A percentile compares a stretch with the other conserved stretches of the same genome.
phyloP scores from a whole-genome alignment of 2,329 filamentous ascomycete species.

The Fusarium penzigii region DNA sequence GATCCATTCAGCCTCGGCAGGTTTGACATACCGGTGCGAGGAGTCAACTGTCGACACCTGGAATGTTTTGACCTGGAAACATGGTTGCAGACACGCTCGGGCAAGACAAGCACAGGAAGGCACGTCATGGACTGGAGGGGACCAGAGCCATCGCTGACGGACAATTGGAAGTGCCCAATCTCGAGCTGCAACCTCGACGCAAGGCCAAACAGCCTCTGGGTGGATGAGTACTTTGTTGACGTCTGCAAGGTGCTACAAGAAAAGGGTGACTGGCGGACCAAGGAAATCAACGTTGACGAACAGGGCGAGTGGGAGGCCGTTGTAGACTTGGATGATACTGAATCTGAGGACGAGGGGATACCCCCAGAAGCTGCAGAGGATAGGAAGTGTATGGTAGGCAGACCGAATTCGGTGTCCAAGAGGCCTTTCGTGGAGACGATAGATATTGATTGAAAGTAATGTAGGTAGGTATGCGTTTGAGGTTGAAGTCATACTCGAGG shows the following conservation, averaged over 20 bases:
- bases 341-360: constrained; percentile 22
- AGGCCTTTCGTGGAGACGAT: constrained; percentile 30
- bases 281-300: constrained; percentile 30
- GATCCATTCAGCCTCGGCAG: constrained; percentile 68
- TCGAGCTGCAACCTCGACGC: constrained; percentile 68
- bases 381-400: constrained; percentile 4
- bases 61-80: constrained; percentile 90
- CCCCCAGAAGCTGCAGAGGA: constrained; percentile 1
- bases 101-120: constrained; percentile 36
- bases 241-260: constrained; percentile 57
- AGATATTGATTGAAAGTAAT: constrained; percentile 23
- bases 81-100: constrained; percentile 69
- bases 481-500: neutral
- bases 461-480: neutral
- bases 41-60: constrained; percentile 68
- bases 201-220: constrained; percentile 66
- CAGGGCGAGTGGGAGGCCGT: constrained; percentile 38
- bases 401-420: constrained; percentile 5
- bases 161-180: constrained; percentile 86
- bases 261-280: constrained; percentile 25
- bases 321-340: constrained; percentile 31
- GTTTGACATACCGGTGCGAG: constrained; percentile 72
- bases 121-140: constrained; percentile 10
- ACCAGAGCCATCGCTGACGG: constrained; percentile 56
- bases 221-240: constrained; percentile 72